Evolutionary conservation across 139 green algal species (phyloP), one percentile per base, ranked within the genome.

Genomic region (Chlamydomonas applanata): DNA sequence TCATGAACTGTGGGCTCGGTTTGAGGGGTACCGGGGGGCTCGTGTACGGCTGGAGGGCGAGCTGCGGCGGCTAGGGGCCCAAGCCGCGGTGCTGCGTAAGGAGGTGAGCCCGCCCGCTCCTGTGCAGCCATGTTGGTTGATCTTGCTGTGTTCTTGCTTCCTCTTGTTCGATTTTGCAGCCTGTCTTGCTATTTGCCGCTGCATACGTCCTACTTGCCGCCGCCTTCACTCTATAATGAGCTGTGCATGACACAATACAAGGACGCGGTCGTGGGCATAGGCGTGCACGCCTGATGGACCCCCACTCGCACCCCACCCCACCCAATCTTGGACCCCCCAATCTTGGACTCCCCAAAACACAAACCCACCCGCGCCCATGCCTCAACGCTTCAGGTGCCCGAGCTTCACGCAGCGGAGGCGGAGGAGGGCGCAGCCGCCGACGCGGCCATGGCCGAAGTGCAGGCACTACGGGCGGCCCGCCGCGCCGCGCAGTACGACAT

Each of bases 401-500:
- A 69, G 73, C 77, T 86, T 33, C 52, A 79, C 67, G 40, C 7
- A 1, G 30, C 52, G 2, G 71, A 75, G 36, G 40, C 29, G 9
- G n/a, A 13, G 35, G n/a, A 53, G 13, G 16, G 11, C 1, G 44
- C 20, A 13, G 52, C 45, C 7, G 54, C 44, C 33, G 36, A 24
- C n/a, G 36, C 1, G 2, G 30, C 29, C 36, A 77, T 77, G 60
- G 19, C 27, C 13, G 24, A 65, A 16, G 25, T 78, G 14, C 32
- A 66, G 33, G 36, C n/a, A 0, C 30, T 87, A 17, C 73, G 76
- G 1, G 56, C 35, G 1, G 71, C 77, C 33, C 79, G 79, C 22
- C 40, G 63, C 20, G 40, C 70, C 4, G 76, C 76, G n/a, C 60
- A 75, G 33, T 72, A 83, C 30, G 79, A 94, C 66, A 59, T 83